Evolutionary conservation across 805 yeast genomes (phyloP), one percentile per base, ranked within the genome.

Genomic region (Wickerhamomyces chambardii): DNA sequence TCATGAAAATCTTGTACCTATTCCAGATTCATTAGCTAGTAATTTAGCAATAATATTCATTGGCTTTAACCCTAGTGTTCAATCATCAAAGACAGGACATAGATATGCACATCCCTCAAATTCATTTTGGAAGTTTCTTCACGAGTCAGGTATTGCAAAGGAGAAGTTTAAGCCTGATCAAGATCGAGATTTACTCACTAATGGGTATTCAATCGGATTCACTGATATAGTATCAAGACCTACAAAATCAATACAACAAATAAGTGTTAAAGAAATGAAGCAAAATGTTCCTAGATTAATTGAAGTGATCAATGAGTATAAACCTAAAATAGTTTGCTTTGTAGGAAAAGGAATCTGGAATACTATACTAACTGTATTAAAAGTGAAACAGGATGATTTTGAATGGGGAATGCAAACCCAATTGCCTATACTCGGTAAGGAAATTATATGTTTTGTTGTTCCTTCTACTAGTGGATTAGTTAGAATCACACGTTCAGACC

Each of bases 281-380:
- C 59, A 56, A 2, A 76, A 73, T 31, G 84, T 75, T 0, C 76
- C 76, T 0, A 42, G 68, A 28, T 56, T 83, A 18, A 55, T 76
- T 16, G 42, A 43, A 1, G 75, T 71, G 37, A 55, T 83, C 30
- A 49, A 50, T 2, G 31, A 27, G 1, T 40, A 60, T 22, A 36
- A 51, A 1, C 75, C 83, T 0, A 43, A 51, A 21, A 57, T 61
- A 25, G 57, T 78, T 0, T 77, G 81, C 25, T 55, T 83, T 17
- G 73, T 82, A 4, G 92, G 92, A 1, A 78, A 79, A 45, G 86
- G 86, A 0, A 78, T 82, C 6, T 82, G 86, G 85, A 84, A 78
- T 36, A 52, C 68, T 3, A 53, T 82, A 0, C 63, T 70, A 34
- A 64, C 59, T 41, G 46, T 45, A 35, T 39, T 56, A 29, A 48